Evolutionary conservation across 306 rosid species (phyloP).

Genomic region (Prunus davidiana): DNA sequence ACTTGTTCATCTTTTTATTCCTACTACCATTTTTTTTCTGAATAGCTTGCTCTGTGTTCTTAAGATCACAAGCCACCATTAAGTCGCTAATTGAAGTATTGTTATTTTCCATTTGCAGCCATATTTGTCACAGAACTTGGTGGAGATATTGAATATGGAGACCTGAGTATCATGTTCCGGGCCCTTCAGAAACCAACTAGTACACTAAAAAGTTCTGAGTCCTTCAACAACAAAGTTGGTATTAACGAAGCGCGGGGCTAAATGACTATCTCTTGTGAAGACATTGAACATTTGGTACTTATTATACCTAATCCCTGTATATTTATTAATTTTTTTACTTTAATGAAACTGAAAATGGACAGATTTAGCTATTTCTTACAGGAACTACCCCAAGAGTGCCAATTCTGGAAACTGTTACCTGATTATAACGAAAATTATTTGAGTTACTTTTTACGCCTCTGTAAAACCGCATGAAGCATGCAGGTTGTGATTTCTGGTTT

Average conservation of each 20-base stretch:
- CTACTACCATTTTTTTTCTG: neutral
- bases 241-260: neutral
- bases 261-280: neutral
- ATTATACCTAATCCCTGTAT: neutral
- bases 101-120: neutral
- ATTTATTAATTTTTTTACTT: neutral
- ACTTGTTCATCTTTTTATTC: conserved; percentile 8
- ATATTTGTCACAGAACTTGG: neutral
- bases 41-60: neutral
- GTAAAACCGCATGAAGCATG: neutral
- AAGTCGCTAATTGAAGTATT: neutral
- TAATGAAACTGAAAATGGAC: neutral
- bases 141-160: neutral
- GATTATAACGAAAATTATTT: neutral
- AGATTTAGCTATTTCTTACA: neutral
- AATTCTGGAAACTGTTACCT: neutral
- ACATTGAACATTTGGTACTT: neutral
- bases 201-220: too few species aligned
- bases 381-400: neutral
- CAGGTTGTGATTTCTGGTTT: neutral
- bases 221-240: too few species aligned
- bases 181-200: too few species aligned
- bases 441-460: neutral
- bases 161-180: neutral
- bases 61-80: neutral